These are phyloP conservation scores for Multifurca ochricompacta DNA, from an alignment of 768 basidiomycete genomes.

Conservation along the genomic window DNA sequence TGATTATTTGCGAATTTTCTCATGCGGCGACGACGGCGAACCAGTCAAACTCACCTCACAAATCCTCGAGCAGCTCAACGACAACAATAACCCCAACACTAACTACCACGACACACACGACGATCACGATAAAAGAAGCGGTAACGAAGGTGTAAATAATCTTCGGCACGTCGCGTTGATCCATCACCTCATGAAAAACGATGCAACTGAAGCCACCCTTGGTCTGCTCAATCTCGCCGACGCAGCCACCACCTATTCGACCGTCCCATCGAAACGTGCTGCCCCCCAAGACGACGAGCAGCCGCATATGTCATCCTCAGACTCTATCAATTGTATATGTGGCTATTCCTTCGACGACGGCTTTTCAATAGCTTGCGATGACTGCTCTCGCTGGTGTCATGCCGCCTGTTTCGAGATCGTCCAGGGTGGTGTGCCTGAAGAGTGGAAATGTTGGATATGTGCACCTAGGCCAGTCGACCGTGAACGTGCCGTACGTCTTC, in stretches of 20 bases:
- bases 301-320: slow-evolving; percentile 25
- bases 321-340: slow-evolving; percentile 67
- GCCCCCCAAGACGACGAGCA: slow-evolving; percentile 21
- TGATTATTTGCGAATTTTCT: slow-evolving; percentile 6
- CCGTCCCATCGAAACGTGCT: slow-evolving; percentile 36
- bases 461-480: slow-evolving; percentile 41
- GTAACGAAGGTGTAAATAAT: background rate
- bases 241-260: slow-evolving; percentile 28
- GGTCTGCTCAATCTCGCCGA: slow-evolving; percentile 47
- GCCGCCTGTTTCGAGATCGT: slow-evolving; percentile 66
- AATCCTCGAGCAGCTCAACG: background rate
- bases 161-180: background rate
- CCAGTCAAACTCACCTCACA: background rate
- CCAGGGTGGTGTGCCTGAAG: slow-evolving; percentile 55
- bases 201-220: slow-evolving; percentile 53
- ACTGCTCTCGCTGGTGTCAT: slow-evolving; percentile 79
- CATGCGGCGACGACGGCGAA: background rate
- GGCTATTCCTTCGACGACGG: slow-evolving; percentile 70
- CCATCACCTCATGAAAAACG: slow-evolving; percentile 35
- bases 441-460: slow-evolving; percentile 72
- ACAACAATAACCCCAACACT: background rate
- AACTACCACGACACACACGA: background rate
- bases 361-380: slow-evolving; percentile 79
- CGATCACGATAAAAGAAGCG: background rate
- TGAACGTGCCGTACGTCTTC: slow-evolving; percentile 40